phyloP scores from a whole-genome alignment of 306 rosid species.

The Mimosa bimucronata region DNA sequence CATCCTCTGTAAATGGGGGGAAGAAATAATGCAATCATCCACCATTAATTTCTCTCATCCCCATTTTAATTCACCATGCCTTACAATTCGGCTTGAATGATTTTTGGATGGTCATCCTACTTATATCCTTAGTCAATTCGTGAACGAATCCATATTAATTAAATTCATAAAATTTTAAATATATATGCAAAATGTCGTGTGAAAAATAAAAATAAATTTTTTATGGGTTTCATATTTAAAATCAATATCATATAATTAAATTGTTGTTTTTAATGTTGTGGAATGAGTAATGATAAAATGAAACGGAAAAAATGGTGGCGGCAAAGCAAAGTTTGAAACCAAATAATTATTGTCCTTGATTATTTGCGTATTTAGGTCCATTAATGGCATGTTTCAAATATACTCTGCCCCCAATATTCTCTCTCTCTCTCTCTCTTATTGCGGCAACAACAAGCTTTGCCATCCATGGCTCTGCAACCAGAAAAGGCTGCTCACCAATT shows the following conservation, averaged over 20 bases:
- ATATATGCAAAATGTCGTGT: background rate
- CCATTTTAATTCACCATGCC: no score
- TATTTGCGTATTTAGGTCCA: background rate
- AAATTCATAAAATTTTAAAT: no score
- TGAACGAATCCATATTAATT: background rate
- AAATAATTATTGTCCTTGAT: background rate
- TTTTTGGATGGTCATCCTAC: no score
- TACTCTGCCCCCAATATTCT: background rate
- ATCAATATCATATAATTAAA: no score
- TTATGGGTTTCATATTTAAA: background rate
- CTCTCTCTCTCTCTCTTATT: background rate
- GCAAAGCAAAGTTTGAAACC: background rate
- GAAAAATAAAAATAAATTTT: background rate
- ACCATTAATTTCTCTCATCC: no score
- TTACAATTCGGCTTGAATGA: no score
- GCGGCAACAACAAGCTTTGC: background rate
- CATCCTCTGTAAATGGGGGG: no score
- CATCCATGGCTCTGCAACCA: slow-evolving; percentile 11
- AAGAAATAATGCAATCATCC: no score
- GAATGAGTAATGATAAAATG: background rate
- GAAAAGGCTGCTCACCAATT: slow-evolving; percentile 16
- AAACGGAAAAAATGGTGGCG: background rate
- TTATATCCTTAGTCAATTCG: no score
- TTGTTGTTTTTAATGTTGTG: no score
- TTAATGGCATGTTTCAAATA: slow-evolving; percentile 7